Conservation (phyloP, 768 basidiomycete genomes). For the Boletus huronensis region DNA sequence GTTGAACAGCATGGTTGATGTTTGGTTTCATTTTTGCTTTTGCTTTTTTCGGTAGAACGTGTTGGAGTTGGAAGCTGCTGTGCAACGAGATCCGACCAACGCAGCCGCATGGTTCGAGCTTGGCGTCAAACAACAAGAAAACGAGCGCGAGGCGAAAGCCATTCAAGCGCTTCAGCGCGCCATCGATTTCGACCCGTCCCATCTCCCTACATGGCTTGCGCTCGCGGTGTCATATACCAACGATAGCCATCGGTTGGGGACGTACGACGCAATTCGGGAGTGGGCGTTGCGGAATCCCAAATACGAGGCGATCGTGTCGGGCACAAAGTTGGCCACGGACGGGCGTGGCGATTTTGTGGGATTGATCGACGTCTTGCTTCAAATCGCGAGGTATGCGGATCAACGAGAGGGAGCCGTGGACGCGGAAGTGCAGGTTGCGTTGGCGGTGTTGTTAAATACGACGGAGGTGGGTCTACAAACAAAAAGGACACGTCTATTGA, state of each 20-base stretch:
- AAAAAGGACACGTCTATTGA: background rate
- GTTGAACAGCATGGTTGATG: slow-evolving; percentile 15
- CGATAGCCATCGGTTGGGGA: slow-evolving; percentile 70
- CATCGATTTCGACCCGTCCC: slow-evolving; percentile 72
- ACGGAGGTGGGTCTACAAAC: slow-evolving; percentile 61
- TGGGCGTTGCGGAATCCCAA: slow-evolving; percentile 69
- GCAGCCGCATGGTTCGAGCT: slow-evolving; percentile 85
- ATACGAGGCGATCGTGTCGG: slow-evolving; percentile 47
- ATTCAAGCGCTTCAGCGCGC: slow-evolving; percentile 80
- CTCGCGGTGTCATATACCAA: slow-evolving; percentile 90
- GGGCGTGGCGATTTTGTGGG: slow-evolving; percentile 38
- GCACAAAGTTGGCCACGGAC: slow-evolving; percentile 27
- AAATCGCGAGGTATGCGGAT: slow-evolving; percentile 61
- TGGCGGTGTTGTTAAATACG: slow-evolving; percentile 89
- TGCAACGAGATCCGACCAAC: slow-evolving; percentile 71
- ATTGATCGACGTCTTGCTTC: slow-evolving; percentile 76
- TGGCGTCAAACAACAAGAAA: slow-evolving; percentile 96
- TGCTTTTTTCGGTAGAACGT: slow-evolving; percentile 55
- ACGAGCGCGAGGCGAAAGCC: slow-evolving; percentile 90
- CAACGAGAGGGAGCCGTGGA: slow-evolving; percentile 60
- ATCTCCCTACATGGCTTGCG: slow-evolving; percentile 84
- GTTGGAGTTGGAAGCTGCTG: slow-evolving; percentile 84
- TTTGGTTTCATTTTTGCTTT: background rate
- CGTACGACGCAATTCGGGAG: slow-evolving; percentile 75
- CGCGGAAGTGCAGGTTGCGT: slow-evolving; percentile 91